phyloP scores from a whole-genome alignment of 805 yeast genomes.

The Kluyveromyces wickerhamii region DNA sequence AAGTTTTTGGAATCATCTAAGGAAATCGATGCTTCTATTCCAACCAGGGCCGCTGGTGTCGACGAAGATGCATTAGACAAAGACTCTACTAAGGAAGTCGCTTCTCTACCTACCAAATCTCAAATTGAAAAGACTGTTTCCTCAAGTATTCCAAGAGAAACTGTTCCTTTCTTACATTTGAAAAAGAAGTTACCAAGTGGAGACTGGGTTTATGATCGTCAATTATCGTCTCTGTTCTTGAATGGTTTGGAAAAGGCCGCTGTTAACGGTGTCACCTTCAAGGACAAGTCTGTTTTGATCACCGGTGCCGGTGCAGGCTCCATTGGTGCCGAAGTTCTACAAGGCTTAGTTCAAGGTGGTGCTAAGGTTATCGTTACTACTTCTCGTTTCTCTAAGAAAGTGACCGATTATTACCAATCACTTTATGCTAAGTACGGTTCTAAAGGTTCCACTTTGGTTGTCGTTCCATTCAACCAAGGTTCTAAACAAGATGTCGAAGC shows the following conservation, averaged over 20 bases:
- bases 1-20: conserved; percentile 59
- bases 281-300: conserved; percentile 78
- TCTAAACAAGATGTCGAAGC: conserved; percentile 89
- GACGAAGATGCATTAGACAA: conserved; percentile 43
- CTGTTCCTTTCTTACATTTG: conserved; percentile 90
- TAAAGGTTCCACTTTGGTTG: conserved; percentile 82
- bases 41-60: conserved; percentile 48
- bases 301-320: conserved; percentile 99
- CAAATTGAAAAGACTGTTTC: conserved; percentile 69
- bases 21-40: conserved; percentile 61
- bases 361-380: conserved; percentile 96
- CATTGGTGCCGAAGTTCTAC: conserved; percentile 93
- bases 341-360: conserved; percentile 95
- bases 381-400: conserved; percentile 86
- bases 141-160: conserved; percentile 64
- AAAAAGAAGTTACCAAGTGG: conserved; percentile 69
- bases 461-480: conserved; percentile 98
- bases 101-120: conserved; percentile 69
- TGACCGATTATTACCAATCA: conserved; percentile 91
- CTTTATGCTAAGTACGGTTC: conserved; percentile 92
- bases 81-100: conserved; percentile 68
- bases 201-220: conserved; percentile 77
- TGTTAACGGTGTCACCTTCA: conserved; percentile 84
- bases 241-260: conserved; percentile 93
- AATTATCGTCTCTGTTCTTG: conserved; percentile 67